Evolutionary conservation across 2,329 filamentous ascomycete genomes (phyloP), one percentile per base, ranked within the genome.

Genomic region (Trematosphaeria pertusa): DNA sequence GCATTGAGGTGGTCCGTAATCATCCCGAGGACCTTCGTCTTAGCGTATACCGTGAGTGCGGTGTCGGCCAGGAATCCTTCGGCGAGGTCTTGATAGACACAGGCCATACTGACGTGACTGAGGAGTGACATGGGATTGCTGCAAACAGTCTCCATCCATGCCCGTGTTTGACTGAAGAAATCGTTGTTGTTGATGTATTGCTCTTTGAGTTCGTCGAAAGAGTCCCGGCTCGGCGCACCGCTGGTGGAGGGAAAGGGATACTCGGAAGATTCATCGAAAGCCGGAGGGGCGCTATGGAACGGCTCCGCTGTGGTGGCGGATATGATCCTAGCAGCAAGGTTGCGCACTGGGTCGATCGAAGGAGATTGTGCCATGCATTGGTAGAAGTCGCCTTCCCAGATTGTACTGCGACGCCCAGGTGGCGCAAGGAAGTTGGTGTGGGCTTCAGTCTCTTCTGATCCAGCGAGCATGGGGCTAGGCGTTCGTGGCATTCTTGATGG

Each of bases 81-180:
- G 9, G 47, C 41, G 11, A 67, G 44, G 39, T 71, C 67, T 43
- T 65, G 59, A 45, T 63, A 71, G 15, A 69, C 64, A 41, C 65
- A 64, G n/a, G 57, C 42, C n/a, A 59, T 57, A 46, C 61, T 64
- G 31, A 69, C 58, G 40, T 70, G 66, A 28, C 66, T 65, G n/a
- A 71, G 58, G 21, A 70, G 66, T 2, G 64, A 65, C 43, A 67
- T 59, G 20, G 42, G 59, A 22, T 58, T 60, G 35, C 52, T 51
- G 54, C 66, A 71, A 5, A 70, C 41, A 14, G 47, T 46, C 17
- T 55, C 55, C 59, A 70, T 61, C 64, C 65, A 68, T n/a, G 46
- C 17, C 31, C 45, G 45, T 31, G 64, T 63, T 62, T 61, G 51
- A 34, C 52, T 56, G 37, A 63, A 60, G 18, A 62, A 54, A 3